Base-by-base conservation (phyloP, 2,329 filamentous ascomycete genomes). In the Nemania serpens region DNA sequence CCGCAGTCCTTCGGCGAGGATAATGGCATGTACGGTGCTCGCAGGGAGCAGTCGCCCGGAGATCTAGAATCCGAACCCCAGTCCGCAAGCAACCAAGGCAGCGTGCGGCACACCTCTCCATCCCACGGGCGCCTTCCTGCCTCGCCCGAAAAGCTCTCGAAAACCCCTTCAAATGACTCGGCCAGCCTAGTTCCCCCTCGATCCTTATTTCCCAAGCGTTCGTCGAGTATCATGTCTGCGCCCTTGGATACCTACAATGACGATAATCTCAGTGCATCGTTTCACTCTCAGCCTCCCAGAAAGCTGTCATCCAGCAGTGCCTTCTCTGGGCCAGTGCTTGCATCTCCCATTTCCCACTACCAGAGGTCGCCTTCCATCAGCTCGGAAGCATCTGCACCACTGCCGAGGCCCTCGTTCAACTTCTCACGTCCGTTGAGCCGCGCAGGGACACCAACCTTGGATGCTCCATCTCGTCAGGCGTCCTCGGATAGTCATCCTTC, bases 371-470 rank as follows among this genome's bases (percentile, higher is more conserved):
- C 93, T 1, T 98, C 95, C 0, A 83, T 91, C 39, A 88, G 88
- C 63, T 98, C 94, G 1, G 91, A 97, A 63, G 85, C 86, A 52
- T 96, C 93, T 1, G 82, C 83, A 46, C 83, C 75, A 10, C 71
- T 93, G 37, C 86, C 88, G 12, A 85, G 89, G 15, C 90, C 92
- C 0, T 87, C 90, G 0, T 94, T 96, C 77, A 98, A 99, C 76
- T 98, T 98, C 75, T 98, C 95, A 0, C 85, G 95, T 45, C 95
- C 95, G 0, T 78, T 96, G 62, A 97, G 94, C 75, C 84, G 89
- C 71, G 84, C 87, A 62, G 87, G 86, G 63, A 87, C 84, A 12
- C 85, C 85, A 15, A 77, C 71, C 46, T 77, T 82, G 67, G 85
- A 89, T n/a, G 74, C 78, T 45, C 86, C 87, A 49, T 80, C 81